Evolutionary conservation across 2,329 filamentous ascomycete species (phyloP).

Genomic region (Botryotinia calthae): DNA sequence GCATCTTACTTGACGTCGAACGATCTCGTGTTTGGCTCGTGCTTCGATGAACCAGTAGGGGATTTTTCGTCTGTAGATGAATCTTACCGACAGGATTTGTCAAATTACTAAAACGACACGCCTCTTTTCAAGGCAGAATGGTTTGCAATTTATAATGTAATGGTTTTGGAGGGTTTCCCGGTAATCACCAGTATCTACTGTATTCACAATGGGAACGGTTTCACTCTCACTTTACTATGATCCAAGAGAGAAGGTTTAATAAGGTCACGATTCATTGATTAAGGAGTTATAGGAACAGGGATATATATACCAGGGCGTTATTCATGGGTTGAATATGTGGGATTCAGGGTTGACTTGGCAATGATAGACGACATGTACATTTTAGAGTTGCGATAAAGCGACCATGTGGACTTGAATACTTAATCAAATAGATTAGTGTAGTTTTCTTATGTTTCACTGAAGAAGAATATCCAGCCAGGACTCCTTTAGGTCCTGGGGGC

Average conservation of each 20-base stretch:
- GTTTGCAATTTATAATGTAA: background rate
- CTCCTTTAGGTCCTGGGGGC: background rate
- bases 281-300: background rate
- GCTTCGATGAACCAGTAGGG: background rate
- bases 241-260: background rate
- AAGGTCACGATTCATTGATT: background rate
- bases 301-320: background rate
- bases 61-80: slow-evolving; percentile 3
- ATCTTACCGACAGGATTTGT: background rate
- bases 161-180: background rate
- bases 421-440: background rate
- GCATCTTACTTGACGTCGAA: background rate
- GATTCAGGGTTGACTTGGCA: background rate
- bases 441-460: background rate
- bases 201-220: background rate
- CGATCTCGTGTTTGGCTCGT: background rate
- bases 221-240: background rate
- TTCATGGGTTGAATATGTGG: background rate
- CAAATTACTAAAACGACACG: background rate
- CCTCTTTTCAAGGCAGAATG: background rate
- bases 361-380: background rate
- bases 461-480: background rate
- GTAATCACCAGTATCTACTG: background rate
- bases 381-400: background rate
- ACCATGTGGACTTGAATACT: too few species aligned